These are phyloP conservation scores for Dictyostelium intermedium DNA, from an alignment of 78 protist genomes.

Conservation along the genomic window DNA sequence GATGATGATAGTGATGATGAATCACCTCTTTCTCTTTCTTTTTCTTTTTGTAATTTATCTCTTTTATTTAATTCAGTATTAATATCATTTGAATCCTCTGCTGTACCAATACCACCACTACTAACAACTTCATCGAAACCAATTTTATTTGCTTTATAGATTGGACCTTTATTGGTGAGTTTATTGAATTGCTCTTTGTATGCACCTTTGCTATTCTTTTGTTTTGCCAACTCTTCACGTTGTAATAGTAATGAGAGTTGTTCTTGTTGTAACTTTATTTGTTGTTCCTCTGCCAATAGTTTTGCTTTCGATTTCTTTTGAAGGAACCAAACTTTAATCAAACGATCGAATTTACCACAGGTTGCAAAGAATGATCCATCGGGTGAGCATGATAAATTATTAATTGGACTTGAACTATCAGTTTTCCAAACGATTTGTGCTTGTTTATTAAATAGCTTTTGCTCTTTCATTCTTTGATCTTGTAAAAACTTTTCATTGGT, in stretches of 20 bases:
- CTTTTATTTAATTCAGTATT: not conserved
- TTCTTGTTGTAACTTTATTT: not conserved
- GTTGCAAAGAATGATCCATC: slow-evolving; percentile 72
- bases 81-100: not conserved
- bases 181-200: slow-evolving; percentile 42
- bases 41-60: not conserved
- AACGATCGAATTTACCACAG: slow-evolving; percentile 47
- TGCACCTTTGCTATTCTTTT: slow-evolving; percentile 8
- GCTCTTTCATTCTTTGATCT: slow-evolving; percentile 21
- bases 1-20: too few relatives aligned
- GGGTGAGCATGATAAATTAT: slow-evolving; percentile 27
- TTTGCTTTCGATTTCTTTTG: slow-evolving; percentile 22
- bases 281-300: not conserved
- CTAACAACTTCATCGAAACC: not conserved
- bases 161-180: slow-evolving; percentile 29
- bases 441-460: slow-evolving; percentile 37
- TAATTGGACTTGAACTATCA: slow-evolving; percentile 27
- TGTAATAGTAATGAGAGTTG: not conserved
- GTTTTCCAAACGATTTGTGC: slow-evolving; percentile 42
- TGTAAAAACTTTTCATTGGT: slow-evolving; percentile 2
- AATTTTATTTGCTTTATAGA: not conserved
- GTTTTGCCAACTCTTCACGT: not conserved
- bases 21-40: not conserved
- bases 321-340: slow-evolving; percentile 56
- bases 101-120: not conserved